Evolutionary conservation across 192 early-diverging fungal genomes (phyloP).

Genomic region (Coemansia sp.): DNA sequence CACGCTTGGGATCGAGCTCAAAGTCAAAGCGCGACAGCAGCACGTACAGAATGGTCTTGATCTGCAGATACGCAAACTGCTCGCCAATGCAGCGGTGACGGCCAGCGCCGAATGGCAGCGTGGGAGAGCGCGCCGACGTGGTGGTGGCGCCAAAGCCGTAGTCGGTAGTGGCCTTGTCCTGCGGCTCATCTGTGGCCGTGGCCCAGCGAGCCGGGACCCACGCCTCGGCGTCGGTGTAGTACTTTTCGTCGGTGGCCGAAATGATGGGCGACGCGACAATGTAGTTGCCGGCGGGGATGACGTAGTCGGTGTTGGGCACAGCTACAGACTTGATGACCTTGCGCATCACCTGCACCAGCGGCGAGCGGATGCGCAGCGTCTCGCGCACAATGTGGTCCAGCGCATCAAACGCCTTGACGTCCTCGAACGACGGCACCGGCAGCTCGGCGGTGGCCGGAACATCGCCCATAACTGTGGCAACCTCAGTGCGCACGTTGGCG

Average conservation of each 20-base stretch:
- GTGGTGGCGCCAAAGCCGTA: slow-evolving; percentile 74
- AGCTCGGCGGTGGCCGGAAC: slow-evolving; percentile 32
- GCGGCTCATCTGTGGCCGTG: slow-evolving; percentile 55
- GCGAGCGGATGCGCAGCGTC: slow-evolving; percentile 88
- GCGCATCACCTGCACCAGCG: slow-evolving; percentile 92
- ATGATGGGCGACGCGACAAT: slow-evolving; percentile 81
- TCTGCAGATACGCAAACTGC: slow-evolving; percentile 91
- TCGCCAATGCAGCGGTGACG: slow-evolving; percentile 99
- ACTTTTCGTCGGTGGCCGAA: slow-evolving; percentile 73
- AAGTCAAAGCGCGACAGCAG: slow-evolving; percentile 80
- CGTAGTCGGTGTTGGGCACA: slow-evolving; percentile 72
- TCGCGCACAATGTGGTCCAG: slow-evolving; percentile 88
- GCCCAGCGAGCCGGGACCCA: slow-evolving; percentile 84
- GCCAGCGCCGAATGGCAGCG: slow-evolving; percentile 96
- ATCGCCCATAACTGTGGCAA: slow-evolving; percentile 58
- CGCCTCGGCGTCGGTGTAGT: slow-evolving; percentile 75
- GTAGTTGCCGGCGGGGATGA: slow-evolving; percentile 89
- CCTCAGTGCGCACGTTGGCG: slow-evolving; percentile 73
- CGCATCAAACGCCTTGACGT: slow-evolving; percentile 68
- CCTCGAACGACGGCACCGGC: slow-evolving; percentile 62
- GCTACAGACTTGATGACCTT: slow-evolving; percentile 75
- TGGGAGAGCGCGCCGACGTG: slow-evolving; percentile 71
- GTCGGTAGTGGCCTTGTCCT: slow-evolving; percentile 61
- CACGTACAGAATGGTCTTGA: slow-evolving; percentile 87
- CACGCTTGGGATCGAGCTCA: slow-evolving; percentile 60